These are phyloP conservation scores for Marasmius oreades DNA, from an alignment of 1,284 basidiomycete species.

Conservation along the genomic window DNA sequence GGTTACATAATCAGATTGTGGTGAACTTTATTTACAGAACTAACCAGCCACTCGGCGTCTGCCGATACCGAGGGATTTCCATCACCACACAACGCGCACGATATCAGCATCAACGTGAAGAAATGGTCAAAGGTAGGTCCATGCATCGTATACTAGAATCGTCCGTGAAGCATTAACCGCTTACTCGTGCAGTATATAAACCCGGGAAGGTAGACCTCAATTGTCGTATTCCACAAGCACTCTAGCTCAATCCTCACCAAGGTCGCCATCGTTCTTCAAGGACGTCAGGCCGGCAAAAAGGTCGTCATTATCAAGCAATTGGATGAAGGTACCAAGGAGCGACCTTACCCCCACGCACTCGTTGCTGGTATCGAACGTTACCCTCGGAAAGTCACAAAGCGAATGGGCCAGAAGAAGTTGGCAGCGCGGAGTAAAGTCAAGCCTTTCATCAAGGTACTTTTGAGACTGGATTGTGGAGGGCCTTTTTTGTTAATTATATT, in stretches of 20 bases:
- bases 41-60: slow-evolving; percentile 39
- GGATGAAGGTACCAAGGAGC: slow-evolving; percentile 86
- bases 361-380: slow-evolving; percentile 96
- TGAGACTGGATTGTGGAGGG: not conserved
- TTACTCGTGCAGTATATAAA: slow-evolving; percentile 75
- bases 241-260: slow-evolving; percentile 24
- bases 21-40: slow-evolving; percentile 30
- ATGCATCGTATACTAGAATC: not conserved
- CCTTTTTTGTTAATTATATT: not conserved
- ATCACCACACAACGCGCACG: not conserved
- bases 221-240: not conserved
- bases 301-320: slow-evolving; percentile 88
- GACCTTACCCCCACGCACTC: slow-evolving; percentile 93
- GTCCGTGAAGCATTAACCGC: slow-evolving; percentile 25
- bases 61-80: slow-evolving; percentile 21
- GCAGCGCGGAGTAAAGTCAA: slow-evolving; percentile 91
- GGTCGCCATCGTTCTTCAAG: slow-evolving; percentile 95
- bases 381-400: slow-evolving; percentile 92
- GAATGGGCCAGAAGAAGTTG: slow-evolving; percentile 95
- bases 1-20: not conserved
- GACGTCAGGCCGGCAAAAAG: slow-evolving; percentile 94
- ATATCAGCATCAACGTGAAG: slow-evolving; percentile 5
- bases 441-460: slow-evolving; percentile 94
- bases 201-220: slow-evolving; percentile 82
- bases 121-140: slow-evolving; percentile 65